Evolutionary conservation across 1,139 yeast species (phyloP).

Genomic region (Pneumocystis sp.): DNA sequence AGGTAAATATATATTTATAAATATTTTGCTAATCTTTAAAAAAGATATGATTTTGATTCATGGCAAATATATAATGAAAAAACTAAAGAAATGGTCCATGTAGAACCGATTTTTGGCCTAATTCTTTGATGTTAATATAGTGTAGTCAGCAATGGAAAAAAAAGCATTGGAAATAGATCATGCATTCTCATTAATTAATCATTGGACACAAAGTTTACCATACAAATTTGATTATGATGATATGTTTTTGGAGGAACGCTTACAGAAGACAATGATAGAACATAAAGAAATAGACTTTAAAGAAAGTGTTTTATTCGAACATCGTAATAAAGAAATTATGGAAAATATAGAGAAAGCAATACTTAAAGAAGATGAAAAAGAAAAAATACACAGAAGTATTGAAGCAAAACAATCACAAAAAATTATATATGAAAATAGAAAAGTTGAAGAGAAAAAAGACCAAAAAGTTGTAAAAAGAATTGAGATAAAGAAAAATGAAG

Average conservation of each 20-base stretch:
- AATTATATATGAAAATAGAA: conserved; percentile 14
- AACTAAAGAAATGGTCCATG: conserved; percentile 1
- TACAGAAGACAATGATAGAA: not conserved
- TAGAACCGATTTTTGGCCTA: not conserved
- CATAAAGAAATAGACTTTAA: conserved; percentile 1
- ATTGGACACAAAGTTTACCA: conserved; percentile 1
- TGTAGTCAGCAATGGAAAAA: not conserved
- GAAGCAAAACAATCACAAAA: conserved; percentile 6
- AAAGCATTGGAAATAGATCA: not conserved
- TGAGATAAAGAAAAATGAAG: conserved; percentile 14
- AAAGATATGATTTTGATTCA: conserved; percentile 2
- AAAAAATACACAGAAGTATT: conserved; percentile 1
- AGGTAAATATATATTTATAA: not conserved
- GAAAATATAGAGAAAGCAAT: conserved; percentile 5
- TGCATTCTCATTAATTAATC: conserved; percentile 1
- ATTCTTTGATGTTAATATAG: not conserved
- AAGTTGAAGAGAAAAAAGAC: conserved; percentile 7
- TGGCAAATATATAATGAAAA: conserved; percentile 2
- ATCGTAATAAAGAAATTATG: not conserved
- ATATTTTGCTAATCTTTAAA: not conserved
- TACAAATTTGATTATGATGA: not conserved
- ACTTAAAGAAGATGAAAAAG: conserved; percentile 5
- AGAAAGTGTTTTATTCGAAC: not conserved
- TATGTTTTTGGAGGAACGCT: conserved; percentile 1
- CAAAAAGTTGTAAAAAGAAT: not conserved